Conservation (phyloP, 257 asterid genomes). For the Rhazya stricta region DNA sequence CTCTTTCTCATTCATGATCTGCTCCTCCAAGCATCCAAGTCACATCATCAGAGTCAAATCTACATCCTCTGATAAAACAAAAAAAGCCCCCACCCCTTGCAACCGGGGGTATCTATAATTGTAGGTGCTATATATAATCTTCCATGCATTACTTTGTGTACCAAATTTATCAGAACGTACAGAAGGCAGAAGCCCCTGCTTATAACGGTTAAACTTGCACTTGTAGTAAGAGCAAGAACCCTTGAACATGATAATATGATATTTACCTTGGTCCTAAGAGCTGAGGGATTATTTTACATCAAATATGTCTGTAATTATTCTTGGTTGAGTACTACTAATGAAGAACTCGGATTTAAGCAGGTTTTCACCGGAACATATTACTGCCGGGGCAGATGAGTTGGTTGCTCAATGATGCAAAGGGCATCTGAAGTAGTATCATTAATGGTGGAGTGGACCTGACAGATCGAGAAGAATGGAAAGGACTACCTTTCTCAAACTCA, state of each 20-base stretch:
- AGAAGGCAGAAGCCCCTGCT: background rate
- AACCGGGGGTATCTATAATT: background rate
- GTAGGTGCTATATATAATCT: background rate
- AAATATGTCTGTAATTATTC: no score
- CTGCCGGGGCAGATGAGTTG: background rate
- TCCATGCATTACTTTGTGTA: background rate
- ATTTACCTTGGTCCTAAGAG: no score
- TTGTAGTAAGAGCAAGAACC: background rate
- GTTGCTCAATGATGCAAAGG: slow-evolving; percentile 17
- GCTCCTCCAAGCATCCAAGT: slow-evolving; percentile 7
- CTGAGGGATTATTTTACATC: no score
- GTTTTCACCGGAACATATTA: background rate
- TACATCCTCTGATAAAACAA: background rate
- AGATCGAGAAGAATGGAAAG: background rate
- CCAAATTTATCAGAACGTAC: background rate
- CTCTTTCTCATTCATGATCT: slow-evolving; percentile 12
- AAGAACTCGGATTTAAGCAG: background rate
- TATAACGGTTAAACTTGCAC: background rate
- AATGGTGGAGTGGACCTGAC: slow-evolving; percentile 18
- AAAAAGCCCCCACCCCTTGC: background rate
- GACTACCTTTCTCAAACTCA: slow-evolving; percentile 4
- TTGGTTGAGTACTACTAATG: background rate
- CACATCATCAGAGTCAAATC: slow-evolving; percentile 18
- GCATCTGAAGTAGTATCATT: slow-evolving; percentile 14
- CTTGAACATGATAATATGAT: background rate